A percentile compares a stretch with the other conserved stretches of the same genome.
These are phyloP conservation scores for Hirsutella minnesotensis DNA, from an alignment of 2,329 filamentous ascomycete genomes.

Conservation along the genomic window DNA sequence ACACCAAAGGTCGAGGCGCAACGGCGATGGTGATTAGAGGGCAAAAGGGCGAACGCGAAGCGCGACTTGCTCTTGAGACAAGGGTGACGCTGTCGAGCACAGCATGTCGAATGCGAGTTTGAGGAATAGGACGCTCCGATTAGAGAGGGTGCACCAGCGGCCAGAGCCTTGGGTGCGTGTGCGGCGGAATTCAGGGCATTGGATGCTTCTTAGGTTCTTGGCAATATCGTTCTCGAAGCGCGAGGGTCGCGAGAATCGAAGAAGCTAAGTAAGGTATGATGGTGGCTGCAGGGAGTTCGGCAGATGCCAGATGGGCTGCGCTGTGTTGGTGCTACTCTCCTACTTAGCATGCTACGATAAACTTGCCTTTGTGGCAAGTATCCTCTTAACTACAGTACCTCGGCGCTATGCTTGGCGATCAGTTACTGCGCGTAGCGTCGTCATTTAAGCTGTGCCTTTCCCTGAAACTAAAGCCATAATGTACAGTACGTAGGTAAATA, in stretches of 20 bases:
- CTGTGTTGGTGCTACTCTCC: too few relatives aligned
- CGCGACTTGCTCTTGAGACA: not conserved
- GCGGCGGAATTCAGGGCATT: not conserved
- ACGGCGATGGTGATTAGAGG: not conserved
- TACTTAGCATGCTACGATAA: too few relatives aligned
- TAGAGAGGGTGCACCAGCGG: not conserved
- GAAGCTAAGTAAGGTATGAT: not conserved
- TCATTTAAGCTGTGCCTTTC: not conserved
- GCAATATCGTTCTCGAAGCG: too few relatives aligned
- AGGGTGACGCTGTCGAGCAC: not conserved
- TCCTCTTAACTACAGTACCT: too few relatives aligned
- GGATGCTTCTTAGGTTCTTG: too few relatives aligned
- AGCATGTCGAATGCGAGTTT: not conserved
- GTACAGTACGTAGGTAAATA: too few relatives aligned
- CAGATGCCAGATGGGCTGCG: not conserved
- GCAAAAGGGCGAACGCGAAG: not conserved
- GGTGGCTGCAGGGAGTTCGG: too few relatives aligned
- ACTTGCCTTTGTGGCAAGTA: too few relatives aligned
- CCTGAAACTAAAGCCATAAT: too few relatives aligned
- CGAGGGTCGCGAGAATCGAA: too few relatives aligned
- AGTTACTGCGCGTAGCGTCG: too few relatives aligned
- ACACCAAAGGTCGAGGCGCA: not conserved
- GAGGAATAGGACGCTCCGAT: not conserved
- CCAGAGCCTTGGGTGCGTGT: not conserved
- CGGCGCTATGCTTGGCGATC: too few relatives aligned